These are phyloP conservation scores for Polytrichum formosum DNA, from an alignment of 225 moss, liverwort and hornwort species.

Conservation along the genomic window DNA sequence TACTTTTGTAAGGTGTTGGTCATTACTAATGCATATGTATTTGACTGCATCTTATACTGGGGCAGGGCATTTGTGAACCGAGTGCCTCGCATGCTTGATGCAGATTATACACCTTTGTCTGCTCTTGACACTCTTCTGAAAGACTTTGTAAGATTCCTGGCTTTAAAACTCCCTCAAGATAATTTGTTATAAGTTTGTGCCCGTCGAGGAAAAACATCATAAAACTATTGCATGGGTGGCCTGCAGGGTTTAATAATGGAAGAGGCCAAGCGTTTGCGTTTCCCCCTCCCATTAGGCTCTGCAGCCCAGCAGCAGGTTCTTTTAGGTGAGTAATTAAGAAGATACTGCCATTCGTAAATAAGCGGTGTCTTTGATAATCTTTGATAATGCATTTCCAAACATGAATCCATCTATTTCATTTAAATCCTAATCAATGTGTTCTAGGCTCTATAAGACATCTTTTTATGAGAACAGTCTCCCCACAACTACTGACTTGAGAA, in stretches of 20 bases:
- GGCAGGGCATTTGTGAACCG: conserved; percentile 74
- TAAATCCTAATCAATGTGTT: no score
- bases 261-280: conserved; percentile 69
- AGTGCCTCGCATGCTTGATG: conserved; percentile 83
- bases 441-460: no score
- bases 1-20: no score
- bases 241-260: conserved; percentile 62
- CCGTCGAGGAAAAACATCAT: no score
- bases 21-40: no score
- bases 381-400: no score
- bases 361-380: no score
- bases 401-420: no score
- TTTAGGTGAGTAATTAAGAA: conserved; percentile 30
- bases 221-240: not conserved
- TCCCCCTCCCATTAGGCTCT: conserved; percentile 79
- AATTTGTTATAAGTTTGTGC: no score
- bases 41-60: conserved; percentile 10
- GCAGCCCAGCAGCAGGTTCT: conserved; percentile 80
- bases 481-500: not conserved
- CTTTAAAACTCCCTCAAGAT: not conserved
- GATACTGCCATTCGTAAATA: no score
- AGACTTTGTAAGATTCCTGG: conserved; percentile 58
- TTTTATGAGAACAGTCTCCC: no score
- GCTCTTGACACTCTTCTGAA: conserved; percentile 67
- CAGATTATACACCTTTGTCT: conserved; percentile 48